phyloP scores from a whole-genome alignment of 306 rosid genomes.

The Corylus americana region DNA sequence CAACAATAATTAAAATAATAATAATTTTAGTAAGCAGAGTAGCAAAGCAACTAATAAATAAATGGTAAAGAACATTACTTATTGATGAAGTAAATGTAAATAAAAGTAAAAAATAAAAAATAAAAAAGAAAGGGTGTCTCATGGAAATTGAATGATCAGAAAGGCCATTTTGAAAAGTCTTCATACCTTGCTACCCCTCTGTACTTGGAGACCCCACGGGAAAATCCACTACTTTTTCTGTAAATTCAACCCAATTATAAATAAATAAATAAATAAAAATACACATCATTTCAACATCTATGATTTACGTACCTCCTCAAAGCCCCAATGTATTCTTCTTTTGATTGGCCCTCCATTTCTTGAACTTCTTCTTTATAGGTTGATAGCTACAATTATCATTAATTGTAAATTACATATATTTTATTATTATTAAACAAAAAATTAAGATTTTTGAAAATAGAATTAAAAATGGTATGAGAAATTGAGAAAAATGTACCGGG shows the following conservation, averaged over 20 bases:
- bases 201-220: slow-evolving; percentile 93
- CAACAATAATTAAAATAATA: too few relatives aligned
- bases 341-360: slow-evolving; percentile 80
- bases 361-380: slow-evolving; percentile 67
- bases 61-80: too few relatives aligned
- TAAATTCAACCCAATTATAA: background rate
- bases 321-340: slow-evolving; percentile 92
- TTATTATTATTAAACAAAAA: too few relatives aligned
- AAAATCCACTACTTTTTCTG: slow-evolving; percentile 97
- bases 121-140: background rate
- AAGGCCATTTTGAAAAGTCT: background rate
- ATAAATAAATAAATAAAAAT: background rate
- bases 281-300: background rate
- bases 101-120: background rate
- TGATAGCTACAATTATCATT: slow-evolving; percentile 39
- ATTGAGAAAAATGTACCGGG: slow-evolving; percentile 46
- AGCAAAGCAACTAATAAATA: too few relatives aligned
- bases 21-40: too few relatives aligned
- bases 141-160: background rate
- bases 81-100: too few relatives aligned
- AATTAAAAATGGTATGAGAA: too few relatives aligned
- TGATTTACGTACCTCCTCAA: slow-evolving; percentile 64
- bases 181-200: slow-evolving; percentile 93
- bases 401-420: background rate
- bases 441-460: too few relatives aligned